phyloP scores from a whole-genome alignment of 2,329 filamentous ascomycete genomes.

The Huntiella bhutanensis region DNA sequence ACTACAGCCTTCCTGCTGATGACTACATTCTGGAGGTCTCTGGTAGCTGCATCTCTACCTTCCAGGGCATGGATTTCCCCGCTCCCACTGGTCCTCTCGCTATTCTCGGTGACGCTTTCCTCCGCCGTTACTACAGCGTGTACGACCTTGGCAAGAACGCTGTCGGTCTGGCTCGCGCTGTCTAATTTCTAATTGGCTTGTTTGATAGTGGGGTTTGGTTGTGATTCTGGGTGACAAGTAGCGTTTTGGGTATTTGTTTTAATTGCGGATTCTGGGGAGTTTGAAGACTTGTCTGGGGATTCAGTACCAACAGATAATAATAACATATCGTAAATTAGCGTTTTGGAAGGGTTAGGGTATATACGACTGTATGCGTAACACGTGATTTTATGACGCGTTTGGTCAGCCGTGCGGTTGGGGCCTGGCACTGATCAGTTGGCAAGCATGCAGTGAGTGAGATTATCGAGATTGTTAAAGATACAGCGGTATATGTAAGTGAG shows the following conservation, averaged over 20 bases:
- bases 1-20: conserved; percentile 74
- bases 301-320: conserved; percentile 9
- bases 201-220: neutral
- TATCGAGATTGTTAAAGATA: too few relatives aligned
- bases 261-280: neutral
- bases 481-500: too few relatives aligned
- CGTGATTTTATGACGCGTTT: too few relatives aligned
- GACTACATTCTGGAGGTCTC: conserved; percentile 95
- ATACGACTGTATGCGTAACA: too few relatives aligned
- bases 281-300: conserved; percentile 4
- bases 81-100: conserved; percentile 77
- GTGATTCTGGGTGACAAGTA: neutral
- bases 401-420: too few relatives aligned
- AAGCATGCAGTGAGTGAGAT: too few relatives aligned
- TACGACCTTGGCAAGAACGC: conserved; percentile 83
- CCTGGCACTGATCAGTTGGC: too few relatives aligned
- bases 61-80: conserved; percentile 91
- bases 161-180: conserved; percentile 76
- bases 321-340: neutral
- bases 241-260: neutral
- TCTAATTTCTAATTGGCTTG: conserved; percentile 22
- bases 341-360: too few relatives aligned
- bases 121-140: conserved; percentile 81
- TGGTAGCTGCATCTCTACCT: conserved; percentile 89
- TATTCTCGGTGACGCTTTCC: conserved; percentile 78